Base-by-base conservation (phyloP, 768 basidiomycete genomes). In the Agaricus subrufescens region DNA sequence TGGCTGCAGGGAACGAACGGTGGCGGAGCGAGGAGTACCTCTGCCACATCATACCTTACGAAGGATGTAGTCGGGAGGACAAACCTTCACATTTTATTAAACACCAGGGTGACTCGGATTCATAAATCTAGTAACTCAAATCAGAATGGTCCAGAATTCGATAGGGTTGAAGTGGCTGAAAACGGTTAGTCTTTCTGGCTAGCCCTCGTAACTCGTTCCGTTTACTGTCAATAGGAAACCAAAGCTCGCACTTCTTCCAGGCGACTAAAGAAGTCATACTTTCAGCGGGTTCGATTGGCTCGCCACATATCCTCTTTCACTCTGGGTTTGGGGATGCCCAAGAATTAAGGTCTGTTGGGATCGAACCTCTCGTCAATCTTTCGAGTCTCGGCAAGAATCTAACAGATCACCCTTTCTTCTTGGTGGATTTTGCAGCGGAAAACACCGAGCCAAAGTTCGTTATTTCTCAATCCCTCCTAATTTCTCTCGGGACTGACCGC, bases 71-170 rank as follows among this genome's bases (percentile, higher is more conserved):
- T 64, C 1, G 43, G 58, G 3, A 49, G 72, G 11, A 53, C 58
- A 1, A 73, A 73, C 54, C 57, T 73, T 14, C 66, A 70, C 39
- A 64, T 73, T 40, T 43, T 73, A 15, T 48, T 71, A 4, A 59
- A 69, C 45, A 63, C 71, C 0, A 65, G 66, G 8, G 68, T 69
- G 12, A 63, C 67, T 2, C 65, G 69, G 4, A 58, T 73, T 19
- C 31, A 25, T 8, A 42, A 31, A 1, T 39, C 40, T 10, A 15
- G 31, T 4, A 8, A 6, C 29, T n/a, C 45, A 4, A 40, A 38
- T 14, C 39, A 37, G 0, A 40, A 43, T 19, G 31, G 23, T 6
- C 37, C 19, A 4, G 11, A 4, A 9, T 55, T 55, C 29, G 47
- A 34, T 31, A 37, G 39, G 0, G 47, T 55, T 15, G 29, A 55